Percentiles rank a stretch among this genome's conserved stretches.
These are phyloP conservation scores for Aureobasidium zeae DNA, from an alignment of 2,329 filamentous ascomycete genomes.

Conservation along the genomic window DNA sequence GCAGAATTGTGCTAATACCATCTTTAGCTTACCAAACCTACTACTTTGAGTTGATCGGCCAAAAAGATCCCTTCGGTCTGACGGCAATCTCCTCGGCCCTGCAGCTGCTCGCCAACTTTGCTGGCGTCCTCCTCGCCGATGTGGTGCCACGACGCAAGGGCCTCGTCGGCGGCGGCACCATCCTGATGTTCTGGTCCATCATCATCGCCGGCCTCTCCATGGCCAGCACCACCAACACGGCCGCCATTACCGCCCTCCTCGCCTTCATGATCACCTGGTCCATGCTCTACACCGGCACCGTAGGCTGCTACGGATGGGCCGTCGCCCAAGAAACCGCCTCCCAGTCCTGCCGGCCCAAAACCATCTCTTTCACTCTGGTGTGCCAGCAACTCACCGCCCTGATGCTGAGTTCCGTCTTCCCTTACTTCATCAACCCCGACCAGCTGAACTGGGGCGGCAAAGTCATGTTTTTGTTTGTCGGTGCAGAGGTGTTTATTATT, in stretches of 20 bases:
- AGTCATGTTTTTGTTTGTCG: constrained; percentile 33
- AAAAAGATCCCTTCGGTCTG: constrained; percentile 21
- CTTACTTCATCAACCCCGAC: constrained; percentile 33
- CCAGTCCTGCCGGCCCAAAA: constrained; percentile 22
- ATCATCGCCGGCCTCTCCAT: constrained; percentile 21
- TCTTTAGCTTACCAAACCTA: constrained; percentile 20
- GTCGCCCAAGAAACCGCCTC: constrained; percentile 23
- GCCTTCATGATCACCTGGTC: constrained; percentile 25
- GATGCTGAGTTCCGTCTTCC: constrained; percentile 31
- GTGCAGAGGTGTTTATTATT: constrained; percentile 29
- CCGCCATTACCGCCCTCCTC: constrained; percentile 21
- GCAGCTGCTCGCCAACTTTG: constrained; percentile 22
- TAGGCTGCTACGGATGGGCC: constrained; percentile 24
- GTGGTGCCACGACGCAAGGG: constrained; percentile 22
- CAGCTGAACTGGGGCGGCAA: constrained; percentile 33
- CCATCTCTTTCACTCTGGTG: constrained; percentile 23
- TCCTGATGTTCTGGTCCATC: constrained; percentile 22
- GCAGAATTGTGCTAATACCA: not conserved
- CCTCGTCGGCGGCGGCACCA: constrained; percentile 21
- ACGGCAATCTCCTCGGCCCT: constrained; percentile 22
- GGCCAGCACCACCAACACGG: constrained; percentile 20
- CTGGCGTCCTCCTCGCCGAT: constrained; percentile 20
- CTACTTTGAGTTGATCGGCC: constrained; percentile 22
- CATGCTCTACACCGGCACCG: constrained; percentile 23
- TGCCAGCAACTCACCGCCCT: constrained; percentile 30